phyloP scores from a whole-genome alignment of 2,329 filamentous ascomycete genomes.

The Tolypocladium guangdongense region DNA sequence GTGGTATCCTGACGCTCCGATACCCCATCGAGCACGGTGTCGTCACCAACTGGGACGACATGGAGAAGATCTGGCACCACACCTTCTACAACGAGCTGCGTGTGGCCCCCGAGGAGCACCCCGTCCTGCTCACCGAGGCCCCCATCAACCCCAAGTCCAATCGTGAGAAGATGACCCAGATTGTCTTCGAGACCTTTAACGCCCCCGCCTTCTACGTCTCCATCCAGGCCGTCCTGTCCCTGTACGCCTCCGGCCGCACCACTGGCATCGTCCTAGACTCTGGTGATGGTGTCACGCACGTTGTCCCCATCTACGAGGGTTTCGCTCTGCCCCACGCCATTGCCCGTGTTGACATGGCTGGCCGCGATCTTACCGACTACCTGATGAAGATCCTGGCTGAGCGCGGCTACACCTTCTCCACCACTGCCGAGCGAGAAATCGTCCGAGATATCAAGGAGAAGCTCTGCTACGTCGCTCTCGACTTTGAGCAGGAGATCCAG shows the following conservation, averaged over 20 bases:
- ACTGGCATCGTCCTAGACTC: constrained; percentile 99
- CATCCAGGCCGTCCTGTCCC: constrained; percentile 97
- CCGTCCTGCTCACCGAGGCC: constrained; percentile 96
- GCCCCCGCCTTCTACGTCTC: constrained; percentile 99
- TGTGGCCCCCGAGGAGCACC: constrained; percentile 99
- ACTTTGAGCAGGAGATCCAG: constrained; percentile 99
- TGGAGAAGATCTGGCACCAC: constrained; percentile 99
- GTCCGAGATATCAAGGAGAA: constrained; percentile 99
- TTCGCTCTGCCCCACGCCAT: constrained; percentile 99
- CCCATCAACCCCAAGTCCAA: constrained; percentile 99
- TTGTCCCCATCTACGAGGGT: constrained; percentile 99
- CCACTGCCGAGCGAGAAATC: constrained; percentile 99
- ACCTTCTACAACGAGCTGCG: constrained; percentile 99
- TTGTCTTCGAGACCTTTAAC: constrained; percentile 99
- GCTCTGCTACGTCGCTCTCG: constrained; percentile 99
- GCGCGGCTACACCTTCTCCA: constrained; percentile 99
- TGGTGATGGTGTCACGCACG: constrained; percentile 99
- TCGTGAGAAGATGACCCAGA: constrained; percentile 99
- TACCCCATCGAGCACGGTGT: constrained; percentile 99
- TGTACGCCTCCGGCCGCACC: constrained; percentile 99
- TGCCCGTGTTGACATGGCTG: constrained; percentile 99
- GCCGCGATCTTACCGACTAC: constrained; percentile 99
- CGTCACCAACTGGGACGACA: constrained; percentile 99
- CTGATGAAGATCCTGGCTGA: constrained; percentile 99
- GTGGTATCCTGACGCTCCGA: constrained; percentile 99